Conservation (phyloP, 495 filamentous ascomycete genomes). For the Aspergillus mulundensis region DNA sequence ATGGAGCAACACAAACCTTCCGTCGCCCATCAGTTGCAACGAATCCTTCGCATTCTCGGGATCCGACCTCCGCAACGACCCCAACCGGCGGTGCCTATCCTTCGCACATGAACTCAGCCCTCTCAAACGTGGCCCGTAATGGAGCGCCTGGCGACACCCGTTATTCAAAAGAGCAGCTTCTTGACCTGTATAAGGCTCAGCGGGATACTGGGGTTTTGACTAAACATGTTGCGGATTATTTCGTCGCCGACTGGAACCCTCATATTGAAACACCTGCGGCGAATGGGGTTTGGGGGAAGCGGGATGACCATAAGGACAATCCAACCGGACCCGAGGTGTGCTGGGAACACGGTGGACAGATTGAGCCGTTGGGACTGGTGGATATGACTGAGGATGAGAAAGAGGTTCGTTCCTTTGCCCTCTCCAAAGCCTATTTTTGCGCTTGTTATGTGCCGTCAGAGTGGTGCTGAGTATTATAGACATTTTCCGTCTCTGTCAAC, state of each 20-base stretch:
- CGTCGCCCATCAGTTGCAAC: constrained; percentile 74
- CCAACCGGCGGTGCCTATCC: constrained; percentile 55
- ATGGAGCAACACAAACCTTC: constrained; percentile 81
- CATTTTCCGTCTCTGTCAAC: constrained; percentile 84
- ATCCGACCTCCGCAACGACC: constrained; percentile 46
- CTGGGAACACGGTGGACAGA: constrained; percentile 76
- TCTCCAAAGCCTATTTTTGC: constrained; percentile 7
- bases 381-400: constrained; percentile 80
- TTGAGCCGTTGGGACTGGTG: constrained; percentile 67
- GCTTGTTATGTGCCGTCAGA: constrained; percentile 10
- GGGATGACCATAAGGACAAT: constrained; percentile 60
- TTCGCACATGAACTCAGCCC: constrained; percentile 54
- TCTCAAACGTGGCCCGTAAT: constrained; percentile 48
- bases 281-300: constrained; percentile 72
- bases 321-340: constrained; percentile 73
- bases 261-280: constrained; percentile 56
- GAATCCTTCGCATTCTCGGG: constrained; percentile 49
- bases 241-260: constrained; percentile 73
- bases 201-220: constrained; percentile 50
- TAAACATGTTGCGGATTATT: constrained; percentile 66
- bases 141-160: constrained; percentile 53
- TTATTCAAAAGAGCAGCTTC: constrained; percentile 80
- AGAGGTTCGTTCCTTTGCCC: constrained; percentile 55
- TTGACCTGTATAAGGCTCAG: constrained; percentile 67
- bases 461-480: constrained; percentile 39